A percentile compares a stretch with the other conserved stretches of the same genome.
Evolutionary conservation across 2,329 filamentous ascomycete species (phyloP).

Genomic region (Scedosporium minutisporum): DNA sequence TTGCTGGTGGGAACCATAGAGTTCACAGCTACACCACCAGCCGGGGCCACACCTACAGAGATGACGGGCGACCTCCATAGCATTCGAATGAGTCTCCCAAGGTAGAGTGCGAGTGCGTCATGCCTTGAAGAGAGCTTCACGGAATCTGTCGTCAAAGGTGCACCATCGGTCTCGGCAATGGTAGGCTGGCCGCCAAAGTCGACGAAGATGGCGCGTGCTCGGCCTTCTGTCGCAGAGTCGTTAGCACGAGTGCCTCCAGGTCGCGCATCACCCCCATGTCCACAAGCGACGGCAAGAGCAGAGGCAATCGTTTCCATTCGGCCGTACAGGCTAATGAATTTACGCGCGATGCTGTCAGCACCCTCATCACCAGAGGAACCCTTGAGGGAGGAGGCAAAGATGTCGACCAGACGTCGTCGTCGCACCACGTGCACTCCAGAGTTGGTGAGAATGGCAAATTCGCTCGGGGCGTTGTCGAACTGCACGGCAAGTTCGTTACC

Average conservation of each 20-base stretch:
- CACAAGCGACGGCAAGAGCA: conserved; percentile 87
- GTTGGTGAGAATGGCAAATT: conserved; percentile 87
- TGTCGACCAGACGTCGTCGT: conserved; percentile 76
- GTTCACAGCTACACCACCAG: conserved; percentile 51
- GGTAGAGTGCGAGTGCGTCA: conserved; percentile 77
- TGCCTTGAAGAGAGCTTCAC: conserved; percentile 84
- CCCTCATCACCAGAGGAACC: conserved; percentile 67
- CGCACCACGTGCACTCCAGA: conserved; percentile 81
- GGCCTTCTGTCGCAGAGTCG: conserved; percentile 78
- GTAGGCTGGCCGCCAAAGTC: conserved; percentile 84
- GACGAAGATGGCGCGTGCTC: conserved; percentile 79
- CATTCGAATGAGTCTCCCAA: conserved; percentile 76
- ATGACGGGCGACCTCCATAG: conserved; percentile 81
- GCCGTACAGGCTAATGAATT: conserved; percentile 78
- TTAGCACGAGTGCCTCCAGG: conserved; percentile 67
- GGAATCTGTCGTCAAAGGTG: conserved; percentile 64
- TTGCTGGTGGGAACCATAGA: conserved; percentile 61
- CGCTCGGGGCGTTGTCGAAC: conserved; percentile 71
- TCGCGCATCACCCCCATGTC: conserved; percentile 69
- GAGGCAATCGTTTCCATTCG: conserved; percentile 82
- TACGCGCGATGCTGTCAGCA: conserved; percentile 70
- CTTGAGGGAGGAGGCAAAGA: conserved; percentile 76
- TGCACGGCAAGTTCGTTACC: conserved; percentile 96
- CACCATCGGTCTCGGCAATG: conserved; percentile 67
- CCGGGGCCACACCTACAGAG: conserved; percentile 36